phyloP scores from a whole-genome alignment of 768 basidiomycete genomes.

The Cystofilobasidium ferigula region DNA sequence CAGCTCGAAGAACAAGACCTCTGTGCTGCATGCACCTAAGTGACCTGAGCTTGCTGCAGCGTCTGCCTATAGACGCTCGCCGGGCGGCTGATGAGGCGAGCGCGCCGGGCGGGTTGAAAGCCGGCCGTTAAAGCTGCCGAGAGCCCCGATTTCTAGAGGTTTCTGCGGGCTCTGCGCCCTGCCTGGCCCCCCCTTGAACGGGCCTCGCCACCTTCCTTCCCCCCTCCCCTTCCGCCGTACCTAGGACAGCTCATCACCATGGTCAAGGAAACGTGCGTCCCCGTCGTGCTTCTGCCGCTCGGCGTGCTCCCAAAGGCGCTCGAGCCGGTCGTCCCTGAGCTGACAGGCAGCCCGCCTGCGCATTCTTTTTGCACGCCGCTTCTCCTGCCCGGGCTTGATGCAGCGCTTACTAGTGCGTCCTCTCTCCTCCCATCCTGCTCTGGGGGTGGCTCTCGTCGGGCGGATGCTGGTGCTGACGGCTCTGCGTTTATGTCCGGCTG shows the following conservation, averaged over 20 bases:
- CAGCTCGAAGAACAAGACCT: no score
- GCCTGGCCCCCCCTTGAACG: background rate
- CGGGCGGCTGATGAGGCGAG: no score
- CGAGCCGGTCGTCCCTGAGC: no score
- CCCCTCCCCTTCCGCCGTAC: background rate
- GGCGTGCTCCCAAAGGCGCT: no score
- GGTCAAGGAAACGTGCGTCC: constrained; percentile 23
- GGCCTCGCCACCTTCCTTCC: background rate
- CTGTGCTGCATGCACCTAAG: no score
- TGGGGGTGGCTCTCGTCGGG: background rate
- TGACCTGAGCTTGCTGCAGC: no score
- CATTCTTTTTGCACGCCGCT: background rate
- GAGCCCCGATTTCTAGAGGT: no score
- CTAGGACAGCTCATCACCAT: background rate
- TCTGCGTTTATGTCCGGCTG: background rate
- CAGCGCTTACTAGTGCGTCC: constrained; percentile 25
- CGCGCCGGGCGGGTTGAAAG: no score
- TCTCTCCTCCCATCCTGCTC: background rate
- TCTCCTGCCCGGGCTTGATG: background rate
- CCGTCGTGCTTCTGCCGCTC: background rate
- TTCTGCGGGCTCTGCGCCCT: background rate
- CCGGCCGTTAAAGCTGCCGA: no score
- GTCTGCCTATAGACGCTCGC: no score
- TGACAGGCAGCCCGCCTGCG: no score
- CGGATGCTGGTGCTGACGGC: background rate